Base-by-base conservation (phyloP, 1,284 basidiomycete species). In the Fistulina hepatica region DNA sequence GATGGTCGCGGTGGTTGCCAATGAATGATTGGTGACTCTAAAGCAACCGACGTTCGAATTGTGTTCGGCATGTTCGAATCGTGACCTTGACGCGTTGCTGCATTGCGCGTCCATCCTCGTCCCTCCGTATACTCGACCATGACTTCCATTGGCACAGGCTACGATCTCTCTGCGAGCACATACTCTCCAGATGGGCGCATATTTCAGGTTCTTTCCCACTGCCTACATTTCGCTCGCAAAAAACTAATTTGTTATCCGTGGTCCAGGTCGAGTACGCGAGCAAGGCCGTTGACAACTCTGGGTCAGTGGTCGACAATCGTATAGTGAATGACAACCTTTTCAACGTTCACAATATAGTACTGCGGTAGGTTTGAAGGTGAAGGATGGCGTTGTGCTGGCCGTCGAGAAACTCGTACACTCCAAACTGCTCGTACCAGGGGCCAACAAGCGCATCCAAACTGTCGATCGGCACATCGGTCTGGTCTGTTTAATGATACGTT, bases 381-480 rank as follows among this genome's bases (percentile, higher is more conserved):
- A 89, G 58, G 92, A 95, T 54, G 95, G 95, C 23, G 67, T 98
- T 41, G 78, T 99, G 11, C 67, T 97, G 26, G 95, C 91, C 7
- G 92, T 97, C 12, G 95, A 99, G 73, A 97, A 97, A 59, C 76
- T 97, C 36, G 76, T 97, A n/a, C 90, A 94, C 59, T 95, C 91
- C 27, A 98, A 97, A 63, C 78, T 98, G 36, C 73, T 98, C 26
- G 86, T 99, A 4, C 92, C 93, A 31, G 90, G 84, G 36, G 79
- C 82, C 33, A 98, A 98, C 67, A 72, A 83, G 50, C 75, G 95
- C 51, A 97, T 98, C 60, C 86, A 91, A 54, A 89, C 83, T 12
- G 68, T 97, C 48, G 95, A 98, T 58, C 75, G 80, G 50, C 93
- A 97, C 59, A 81, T 97, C 50, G 95, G 93, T 36, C 62, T 97